Percentiles rank a stretch among this genome's conserved stretches.
Conservation (phyloP, 2,329 filamentous ascomycete species). For the Pseudogymnoascus pannorum region DNA sequence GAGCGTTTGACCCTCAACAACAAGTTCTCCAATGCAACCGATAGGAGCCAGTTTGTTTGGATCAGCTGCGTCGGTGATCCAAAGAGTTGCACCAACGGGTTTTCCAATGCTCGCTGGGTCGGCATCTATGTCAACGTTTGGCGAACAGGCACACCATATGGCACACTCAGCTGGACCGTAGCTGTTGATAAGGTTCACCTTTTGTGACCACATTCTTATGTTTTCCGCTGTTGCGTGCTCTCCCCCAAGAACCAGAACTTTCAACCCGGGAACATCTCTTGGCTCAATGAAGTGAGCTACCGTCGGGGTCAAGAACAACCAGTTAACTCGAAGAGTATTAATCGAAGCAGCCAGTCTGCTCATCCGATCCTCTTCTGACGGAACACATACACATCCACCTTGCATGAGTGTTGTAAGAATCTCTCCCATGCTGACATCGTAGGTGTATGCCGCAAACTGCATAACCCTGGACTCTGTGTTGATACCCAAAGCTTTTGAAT, state of each 20-base stretch:
- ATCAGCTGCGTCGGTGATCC: constrained; percentile 25
- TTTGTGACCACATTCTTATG: constrained; percentile 31
- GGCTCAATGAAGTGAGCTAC: constrained; percentile 81
- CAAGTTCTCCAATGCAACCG: background rate
- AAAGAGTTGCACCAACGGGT: constrained; percentile 21
- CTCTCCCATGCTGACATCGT: constrained; percentile 10
- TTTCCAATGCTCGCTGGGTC: constrained; percentile 2
- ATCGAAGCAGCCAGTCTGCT: constrained; percentile 63
- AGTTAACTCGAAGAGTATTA: constrained; percentile 46
- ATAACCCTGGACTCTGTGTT: constrained; percentile 34
- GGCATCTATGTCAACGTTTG: constrained; percentile 9
- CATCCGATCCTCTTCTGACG: constrained; percentile 59
- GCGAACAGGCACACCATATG: constrained; percentile 29
- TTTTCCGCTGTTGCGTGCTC: constrained; percentile 64
- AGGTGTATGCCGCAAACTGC: constrained; percentile 21
- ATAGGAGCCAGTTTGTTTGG: background rate
- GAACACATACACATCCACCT: constrained; percentile 47
- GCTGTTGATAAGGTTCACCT: constrained; percentile 32
- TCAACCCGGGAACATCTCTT: constrained; percentile 65
- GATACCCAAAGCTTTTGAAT: constrained; percentile 27
- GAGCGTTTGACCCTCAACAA: constrained; percentile 42
- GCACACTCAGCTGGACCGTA: constrained; percentile 90
- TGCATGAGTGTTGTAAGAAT: constrained; percentile 9
- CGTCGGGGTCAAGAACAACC: constrained; percentile 20
- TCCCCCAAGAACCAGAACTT: constrained; percentile 76